Base-by-base conservation (phyloP, 805 yeast genomes). In the Lipomyces orientalis region DNA sequence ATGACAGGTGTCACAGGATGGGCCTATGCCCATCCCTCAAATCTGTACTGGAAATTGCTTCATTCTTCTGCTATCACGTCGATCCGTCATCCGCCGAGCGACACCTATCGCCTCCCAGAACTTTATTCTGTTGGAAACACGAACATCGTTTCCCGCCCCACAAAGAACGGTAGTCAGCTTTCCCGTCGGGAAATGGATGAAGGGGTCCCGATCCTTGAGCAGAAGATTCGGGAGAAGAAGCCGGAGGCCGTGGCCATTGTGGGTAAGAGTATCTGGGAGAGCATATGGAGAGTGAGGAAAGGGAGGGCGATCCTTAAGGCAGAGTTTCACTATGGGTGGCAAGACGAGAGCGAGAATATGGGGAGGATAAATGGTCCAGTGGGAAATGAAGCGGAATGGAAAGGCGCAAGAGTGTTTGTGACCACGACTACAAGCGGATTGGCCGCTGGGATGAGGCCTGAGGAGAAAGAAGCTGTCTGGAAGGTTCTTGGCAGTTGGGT, bases 221-320 rank as follows among this genome's bases (percentile, higher is more conserved):
- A 71, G 0, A 86, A 85, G 65, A 77, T 90, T 56, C 74, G 75
- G 1, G 58, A 54, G 0, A 67, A 79, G 39, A 63, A 75, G 0
- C 86, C 90, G 0, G 71, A 76, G 37, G 78, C 80, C 49, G 78
- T 88, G 0, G 87, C 89, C 46, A 77, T 90, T 31, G 85, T 90
- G 2, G 95, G 95, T 0, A 88, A 88, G 72, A 92, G 92, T 0
- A 88, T 90, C 8, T 90, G 92, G 91, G 91, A 88, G 64, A 75
- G 83, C 2, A 76, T 90, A 0, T 81, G 84, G 61, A 81, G 79
- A 68, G 73, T 72, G 61, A 66, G 77, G 54, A 74, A 76, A 9
- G 80, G 81, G 22, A 74, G 75, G 52, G 74, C 77, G 54, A 68
- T 77, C 43, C 71, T 74, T 25, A 73, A 76, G 37, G 69, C 72